Base-by-base conservation (phyloP, 2,329 filamentous ascomycete species). In the Fusarium sp. region DNA sequence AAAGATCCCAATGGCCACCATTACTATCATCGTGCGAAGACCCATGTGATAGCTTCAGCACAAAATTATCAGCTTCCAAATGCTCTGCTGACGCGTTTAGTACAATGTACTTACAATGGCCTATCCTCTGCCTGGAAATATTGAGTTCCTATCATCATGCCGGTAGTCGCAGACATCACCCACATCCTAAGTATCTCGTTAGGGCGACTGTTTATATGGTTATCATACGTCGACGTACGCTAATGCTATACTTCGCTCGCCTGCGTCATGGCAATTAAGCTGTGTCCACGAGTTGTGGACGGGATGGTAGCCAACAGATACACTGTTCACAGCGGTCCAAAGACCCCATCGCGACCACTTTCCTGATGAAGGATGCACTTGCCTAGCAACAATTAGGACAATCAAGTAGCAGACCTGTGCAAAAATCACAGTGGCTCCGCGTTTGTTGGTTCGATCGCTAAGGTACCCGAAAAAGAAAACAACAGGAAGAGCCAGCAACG, bases 221-320 rank as follows among this genome's bases (percentile, higher is more conserved):
- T 10, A 6, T 7, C 3, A 25, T 2, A 4, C 11, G 0, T 35
- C 7, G 35, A 78, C 85, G 73, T 73, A 87, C 81, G 87, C 87
- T 56, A 89, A 84, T 23, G 81, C 82, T 60, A 89, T 86, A 16
- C 70, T 72, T 27, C 67, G 37, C 32, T 72, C 70, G 18, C 52
- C 59, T 25, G 67, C 75, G 20, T 85, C 84, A 16, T 79, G 80
- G 72, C 87, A 88, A 71, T 89, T 89, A 8, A 88, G 78, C 74
- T 88, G 86, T 20, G 87, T 80, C 87, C 87, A 89, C 0, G 85
- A 83, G 76, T 89, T 89, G 64, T 88, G 86, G 1, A 87, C 82
- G 0, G 87, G 87, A 76, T 89, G 87, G 70, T 89, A 89, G 0
- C 87, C 85, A 10, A 89, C 87, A 0, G 87, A 86, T 41, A 89